Conservation (phyloP, 305 asterid species). For the Andrographis paniculata region DNA sequence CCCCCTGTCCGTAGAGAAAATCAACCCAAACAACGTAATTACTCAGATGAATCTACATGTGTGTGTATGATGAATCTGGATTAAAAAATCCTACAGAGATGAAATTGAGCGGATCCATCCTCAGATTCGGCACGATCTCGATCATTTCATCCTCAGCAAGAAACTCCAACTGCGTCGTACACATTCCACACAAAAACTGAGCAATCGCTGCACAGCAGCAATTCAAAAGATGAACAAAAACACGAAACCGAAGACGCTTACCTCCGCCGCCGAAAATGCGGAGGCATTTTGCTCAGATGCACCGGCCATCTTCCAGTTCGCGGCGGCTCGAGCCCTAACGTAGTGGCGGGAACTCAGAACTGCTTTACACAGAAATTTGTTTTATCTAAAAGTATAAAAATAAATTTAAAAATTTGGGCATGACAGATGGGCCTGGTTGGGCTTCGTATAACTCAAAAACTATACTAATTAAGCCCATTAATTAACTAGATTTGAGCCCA, state of each 20-base stretch:
- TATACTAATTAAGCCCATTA: too few species aligned
- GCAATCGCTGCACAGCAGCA: background rate
- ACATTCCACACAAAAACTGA: background rate
- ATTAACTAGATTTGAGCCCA: too few species aligned
- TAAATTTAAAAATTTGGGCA: too few species aligned
- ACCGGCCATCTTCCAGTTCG: conserved; percentile 36
- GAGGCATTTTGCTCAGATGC: conserved; percentile 43
- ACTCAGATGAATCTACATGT: background rate
- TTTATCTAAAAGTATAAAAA: too few species aligned
- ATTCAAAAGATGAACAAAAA: background rate
- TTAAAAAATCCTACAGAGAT: conserved; percentile 39
- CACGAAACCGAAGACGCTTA: conserved; percentile 4
- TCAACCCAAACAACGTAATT: conserved; percentile 7
- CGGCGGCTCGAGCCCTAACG: conserved; percentile 14
- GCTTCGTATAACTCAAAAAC: too few species aligned
- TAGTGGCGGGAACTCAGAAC: conserved; percentile 26
- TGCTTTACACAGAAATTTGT: too few species aligned
- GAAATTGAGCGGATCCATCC: conserved; percentile 73
- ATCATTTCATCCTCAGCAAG: conserved; percentile 84
- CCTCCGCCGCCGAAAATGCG: conserved; percentile 84
- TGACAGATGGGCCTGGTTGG: too few species aligned
- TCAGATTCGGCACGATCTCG: conserved; percentile 73
- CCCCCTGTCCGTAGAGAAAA: conserved; percentile 42
- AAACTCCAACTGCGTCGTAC: conserved; percentile 70
- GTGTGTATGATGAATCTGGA: background rate